A percentile compares a stretch with the other conserved stretches of the same genome.
phyloP scores from a whole-genome alignment of 2,329 filamentous ascomycete genomes.

The Aspergillus aculeatinus region DNA sequence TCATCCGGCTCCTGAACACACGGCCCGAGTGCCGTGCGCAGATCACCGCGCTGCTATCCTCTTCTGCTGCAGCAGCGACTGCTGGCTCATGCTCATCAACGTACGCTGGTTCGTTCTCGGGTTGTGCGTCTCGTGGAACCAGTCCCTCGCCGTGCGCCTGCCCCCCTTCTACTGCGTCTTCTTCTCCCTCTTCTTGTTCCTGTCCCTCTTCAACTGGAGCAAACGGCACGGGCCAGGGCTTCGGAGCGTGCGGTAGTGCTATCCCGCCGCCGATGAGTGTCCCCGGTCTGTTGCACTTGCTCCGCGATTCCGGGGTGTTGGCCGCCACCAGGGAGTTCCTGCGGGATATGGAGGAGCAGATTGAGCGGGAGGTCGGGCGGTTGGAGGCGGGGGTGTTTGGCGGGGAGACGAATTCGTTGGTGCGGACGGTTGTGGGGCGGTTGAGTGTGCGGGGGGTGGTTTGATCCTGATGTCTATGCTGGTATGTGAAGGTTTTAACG shows the following conservation, averaged over 20 bases:
- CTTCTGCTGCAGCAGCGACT: too few species aligned
- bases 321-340: background rate
- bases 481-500: too few species aligned
- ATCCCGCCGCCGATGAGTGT: background rate
- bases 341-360: constrained; percentile 6
- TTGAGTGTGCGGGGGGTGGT: background rate
- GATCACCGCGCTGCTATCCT: background rate
- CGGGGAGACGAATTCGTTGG: background rate
- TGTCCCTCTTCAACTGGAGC: background rate
- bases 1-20: background rate
- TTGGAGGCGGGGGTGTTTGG: constrained; percentile 1
- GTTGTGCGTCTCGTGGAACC: background rate
- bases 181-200: background rate
- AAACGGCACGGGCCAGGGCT: background rate
- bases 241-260: background rate
- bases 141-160: too few species aligned
- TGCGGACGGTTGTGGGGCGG: background rate
- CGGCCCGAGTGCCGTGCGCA: background rate
- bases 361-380: constrained; percentile 1
- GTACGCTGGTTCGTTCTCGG: background rate
- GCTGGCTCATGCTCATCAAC: too few species aligned
- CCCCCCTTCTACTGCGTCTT: background rate
- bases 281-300: background rate
- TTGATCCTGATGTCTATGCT: background rate
- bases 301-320: background rate